Evolutionary conservation across 345 rosid species (phyloP).

Genomic region (Citropsis articulata): DNA sequence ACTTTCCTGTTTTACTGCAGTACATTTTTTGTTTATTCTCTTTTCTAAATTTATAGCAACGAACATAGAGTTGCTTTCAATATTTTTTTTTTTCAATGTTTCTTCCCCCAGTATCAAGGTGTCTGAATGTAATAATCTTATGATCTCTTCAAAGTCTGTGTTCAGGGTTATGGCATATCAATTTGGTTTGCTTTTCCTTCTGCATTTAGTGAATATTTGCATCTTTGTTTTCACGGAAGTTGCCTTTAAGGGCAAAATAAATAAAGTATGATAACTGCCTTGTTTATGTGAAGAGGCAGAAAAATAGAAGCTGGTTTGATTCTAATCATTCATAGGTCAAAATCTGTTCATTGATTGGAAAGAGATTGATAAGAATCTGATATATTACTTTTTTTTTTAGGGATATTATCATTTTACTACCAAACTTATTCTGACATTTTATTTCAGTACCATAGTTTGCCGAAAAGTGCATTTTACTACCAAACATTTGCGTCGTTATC

Average conservation of each 20-base stretch:
- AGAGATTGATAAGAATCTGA: neutral
- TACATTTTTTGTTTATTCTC: neutral
- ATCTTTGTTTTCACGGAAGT: neutral
- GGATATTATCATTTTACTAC: too few species aligned
- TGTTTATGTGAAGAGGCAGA: neutral
- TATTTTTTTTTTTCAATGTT: neutral
- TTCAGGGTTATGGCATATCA: neutral
- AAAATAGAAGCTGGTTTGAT: neutral
- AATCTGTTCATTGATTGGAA: neutral
- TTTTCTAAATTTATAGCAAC: neutral
- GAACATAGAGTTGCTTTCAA: neutral
- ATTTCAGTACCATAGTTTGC: too few species aligned
- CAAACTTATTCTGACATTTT: too few species aligned
- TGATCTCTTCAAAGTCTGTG: neutral
- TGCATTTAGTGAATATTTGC: neutral
- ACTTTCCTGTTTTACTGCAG: neutral
- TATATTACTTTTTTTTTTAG: neutral
- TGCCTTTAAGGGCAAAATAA: neutral
- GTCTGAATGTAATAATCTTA: neutral
- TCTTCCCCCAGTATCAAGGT: neutral
- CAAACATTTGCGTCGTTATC: too few species aligned
- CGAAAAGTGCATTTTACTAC: too few species aligned
- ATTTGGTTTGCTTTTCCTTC: neutral
- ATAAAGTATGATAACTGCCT: too few species aligned
- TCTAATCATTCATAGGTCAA: neutral